These are phyloP conservation scores for Olyra latifolia DNA, from an alignment of 176 grass and related monocot species.

Conservation along the genomic window DNA sequence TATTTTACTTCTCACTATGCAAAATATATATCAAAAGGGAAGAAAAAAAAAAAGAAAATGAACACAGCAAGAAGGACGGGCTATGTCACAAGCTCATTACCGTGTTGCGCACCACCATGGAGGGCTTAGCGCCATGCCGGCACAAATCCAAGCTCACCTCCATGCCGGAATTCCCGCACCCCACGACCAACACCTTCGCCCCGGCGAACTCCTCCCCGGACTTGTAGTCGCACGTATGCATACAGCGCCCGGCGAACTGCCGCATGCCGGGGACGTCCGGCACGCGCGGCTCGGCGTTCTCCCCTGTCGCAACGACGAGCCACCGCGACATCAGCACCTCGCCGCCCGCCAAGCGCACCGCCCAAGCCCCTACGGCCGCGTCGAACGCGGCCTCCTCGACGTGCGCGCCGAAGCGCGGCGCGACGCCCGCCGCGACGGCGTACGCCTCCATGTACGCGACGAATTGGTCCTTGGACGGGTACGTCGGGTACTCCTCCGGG, in stretches of 20 bases:
- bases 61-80: neutral
- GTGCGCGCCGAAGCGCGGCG: constrained; percentile 60
- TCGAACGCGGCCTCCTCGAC: constrained; percentile 67
- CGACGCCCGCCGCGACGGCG: constrained; percentile 49
- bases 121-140: constrained; percentile 60
- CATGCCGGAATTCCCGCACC: constrained; percentile 98
- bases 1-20: neutral
- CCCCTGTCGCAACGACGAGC: constrained; percentile 89
- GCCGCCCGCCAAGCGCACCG: constrained; percentile 39
- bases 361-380: constrained; percentile 42
- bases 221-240: constrained; percentile 89
- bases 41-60: neutral
- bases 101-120: constrained; percentile 85
- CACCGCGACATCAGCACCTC: constrained; percentile 61
- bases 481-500: constrained; percentile 61
- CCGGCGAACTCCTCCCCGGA: constrained; percentile 65
- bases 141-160: constrained; percentile 97
- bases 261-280: constrained; percentile 47
- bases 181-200: constrained; percentile 79
- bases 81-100: constrained; percentile 31
- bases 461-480: constrained; percentile 92
- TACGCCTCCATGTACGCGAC: constrained; percentile 80
- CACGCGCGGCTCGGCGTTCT: constrained; percentile 78
- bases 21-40: neutral
- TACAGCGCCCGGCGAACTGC: constrained; percentile 46